Conservation (phyloP, 495 filamentous ascomycete species). For the Penicillium bovifimosum region DNA sequence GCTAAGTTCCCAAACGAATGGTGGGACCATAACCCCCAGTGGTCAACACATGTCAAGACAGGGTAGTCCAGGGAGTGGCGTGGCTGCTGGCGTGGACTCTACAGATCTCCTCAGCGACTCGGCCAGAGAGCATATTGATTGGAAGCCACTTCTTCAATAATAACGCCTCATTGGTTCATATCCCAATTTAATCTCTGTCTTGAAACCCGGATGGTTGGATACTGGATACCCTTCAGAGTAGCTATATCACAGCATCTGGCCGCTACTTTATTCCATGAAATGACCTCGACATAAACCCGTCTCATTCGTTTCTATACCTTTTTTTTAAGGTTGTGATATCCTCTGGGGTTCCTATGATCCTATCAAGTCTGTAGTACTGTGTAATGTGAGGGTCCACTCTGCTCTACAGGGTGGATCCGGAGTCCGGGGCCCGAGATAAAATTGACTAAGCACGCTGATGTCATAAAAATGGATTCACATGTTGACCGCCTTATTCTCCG, state of each 20-base stretch:
- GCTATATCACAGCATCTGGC: neutral
- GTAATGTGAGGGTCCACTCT: no score
- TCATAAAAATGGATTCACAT: neutral
- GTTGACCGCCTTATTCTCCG: slow-evolving; percentile 4
- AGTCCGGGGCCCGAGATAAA: neutral
- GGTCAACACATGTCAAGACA: neutral
- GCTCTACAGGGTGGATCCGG: no score
- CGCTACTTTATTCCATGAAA: no score
- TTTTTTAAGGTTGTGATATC: no score
- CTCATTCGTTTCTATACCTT: no score
- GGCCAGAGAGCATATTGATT: slow-evolving; percentile 22
- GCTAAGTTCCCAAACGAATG: slow-evolving; percentile 15
- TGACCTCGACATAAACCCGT: no score
- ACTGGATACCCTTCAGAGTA: neutral
- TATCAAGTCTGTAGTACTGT: no score
- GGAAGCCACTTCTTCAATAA: slow-evolving; percentile 33
- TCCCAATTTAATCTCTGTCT: neutral
- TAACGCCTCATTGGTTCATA: neutral
- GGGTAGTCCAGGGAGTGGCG: neutral
- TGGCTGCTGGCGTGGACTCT: neutral
- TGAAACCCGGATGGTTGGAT: neutral
- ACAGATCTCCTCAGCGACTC: slow-evolving; percentile 25
- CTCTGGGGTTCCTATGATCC: no score
- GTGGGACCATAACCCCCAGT: neutral
- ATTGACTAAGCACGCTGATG: neutral